These are phyloP conservation scores for Pyricularia pennisetigena DNA, from an alignment of 2,329 filamentous ascomycete genomes.

Conservation along the genomic window DNA sequence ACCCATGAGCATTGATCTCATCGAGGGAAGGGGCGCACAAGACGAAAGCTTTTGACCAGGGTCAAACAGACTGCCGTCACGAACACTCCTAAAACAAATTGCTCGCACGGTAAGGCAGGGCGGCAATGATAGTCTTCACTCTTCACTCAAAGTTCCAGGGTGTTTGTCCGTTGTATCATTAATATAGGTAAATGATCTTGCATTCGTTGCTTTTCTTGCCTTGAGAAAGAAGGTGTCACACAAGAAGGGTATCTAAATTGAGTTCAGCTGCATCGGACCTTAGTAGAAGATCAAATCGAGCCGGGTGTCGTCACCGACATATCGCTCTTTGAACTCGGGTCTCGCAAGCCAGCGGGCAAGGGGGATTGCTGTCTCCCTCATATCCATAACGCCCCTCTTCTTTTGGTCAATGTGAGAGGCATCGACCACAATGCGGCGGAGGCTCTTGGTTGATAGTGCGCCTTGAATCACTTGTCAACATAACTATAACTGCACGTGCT, in stretches of 20 bases:
- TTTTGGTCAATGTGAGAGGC: slow-evolving; percentile 91
- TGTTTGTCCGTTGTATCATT: too few relatives aligned
- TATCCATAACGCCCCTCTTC: slow-evolving; percentile 87
- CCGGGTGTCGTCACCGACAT: slow-evolving; percentile 46
- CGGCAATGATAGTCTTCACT: too few relatives aligned
- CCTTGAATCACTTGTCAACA: slow-evolving; percentile 29
- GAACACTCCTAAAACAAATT: too few relatives aligned
- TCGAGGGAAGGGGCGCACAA: background rate
- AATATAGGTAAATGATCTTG: background rate
- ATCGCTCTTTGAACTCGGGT: slow-evolving; percentile 56
- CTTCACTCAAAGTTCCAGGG: too few relatives aligned
- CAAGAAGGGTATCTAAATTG: slow-evolving; percentile 3
- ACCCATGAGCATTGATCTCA: background rate
- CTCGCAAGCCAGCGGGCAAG: slow-evolving; percentile 65
- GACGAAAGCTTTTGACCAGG: background rate
- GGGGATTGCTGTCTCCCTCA: slow-evolving; percentile 84
- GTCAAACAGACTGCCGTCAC: too few relatives aligned
- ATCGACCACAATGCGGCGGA: slow-evolving; percentile 79
- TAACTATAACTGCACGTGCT: background rate
- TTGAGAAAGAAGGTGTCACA: background rate
- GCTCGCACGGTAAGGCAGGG: too few relatives aligned
- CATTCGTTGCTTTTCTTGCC: background rate
- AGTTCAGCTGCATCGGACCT: slow-evolving; percentile 9
- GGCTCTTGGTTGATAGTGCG: slow-evolving; percentile 56
- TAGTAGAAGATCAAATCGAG: slow-evolving; percentile 58